Evolutionary conservation across 352 stramenopile species (phyloP), one percentile per base, ranked within the genome.

Genomic region (Poterioochromonas sp.): DNA sequence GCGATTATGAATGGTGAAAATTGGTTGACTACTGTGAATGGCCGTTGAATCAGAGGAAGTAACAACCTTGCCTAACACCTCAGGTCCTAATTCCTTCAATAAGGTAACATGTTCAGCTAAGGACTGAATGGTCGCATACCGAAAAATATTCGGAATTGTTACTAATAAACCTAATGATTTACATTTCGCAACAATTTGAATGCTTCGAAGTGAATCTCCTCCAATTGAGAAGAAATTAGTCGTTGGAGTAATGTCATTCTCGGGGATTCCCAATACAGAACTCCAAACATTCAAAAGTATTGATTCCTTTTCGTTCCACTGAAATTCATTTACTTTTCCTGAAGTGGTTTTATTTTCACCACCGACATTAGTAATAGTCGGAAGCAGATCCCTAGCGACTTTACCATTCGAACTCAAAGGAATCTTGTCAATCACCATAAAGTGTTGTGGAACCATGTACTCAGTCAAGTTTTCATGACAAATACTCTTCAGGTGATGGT

Each of bases 201-300:
- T 76, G 0, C 37, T 53, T 22, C 44, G 22, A 18, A 80, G 44
- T 18, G 76, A 80, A 34, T 80, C 76, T 26, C 71, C 49, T 35
- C 76, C 76, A 35, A 77, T 18, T 18, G 76, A 47, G 34, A 80
- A 63, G 40, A 80, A 54, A 34, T 80, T 80, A 34, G 62, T 53
- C 3, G 40, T 49, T 8, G 15, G 0, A 34, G 29, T 32, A 1
- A 74, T 26, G 1, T 15, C 22, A 29, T 18, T 37, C 29, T 18
- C 8, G 2, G n/a, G 15, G 37, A 73, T 39, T 22, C 76, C 60
- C 41, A 51, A 39, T 5, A 63, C 62, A 34, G 11, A 54, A 43
- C n/a, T 51, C 62, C 29, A 63, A n/a, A 51, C 22, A 8, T 12
- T 8, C 3, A 41, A 2, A 1, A 71, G 11, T 32, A 60, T 65